phyloP scores from a whole-genome alignment of 345 rosid species.

The Citropsis articulata region DNA sequence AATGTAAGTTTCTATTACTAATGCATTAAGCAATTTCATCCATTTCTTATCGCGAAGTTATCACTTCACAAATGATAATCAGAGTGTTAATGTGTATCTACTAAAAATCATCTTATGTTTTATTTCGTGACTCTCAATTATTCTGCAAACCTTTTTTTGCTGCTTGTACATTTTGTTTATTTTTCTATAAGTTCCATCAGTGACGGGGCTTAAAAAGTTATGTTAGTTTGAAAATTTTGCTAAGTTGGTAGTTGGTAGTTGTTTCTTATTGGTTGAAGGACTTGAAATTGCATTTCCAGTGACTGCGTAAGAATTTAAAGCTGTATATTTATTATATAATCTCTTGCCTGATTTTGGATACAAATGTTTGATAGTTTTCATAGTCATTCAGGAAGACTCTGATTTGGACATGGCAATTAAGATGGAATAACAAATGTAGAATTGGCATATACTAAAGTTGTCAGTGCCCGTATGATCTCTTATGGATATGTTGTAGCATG shows the following conservation, averaged over 20 bases:
- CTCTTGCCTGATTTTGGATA: constrained; percentile 2
- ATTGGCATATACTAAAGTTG: background rate
- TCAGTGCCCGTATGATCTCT: background rate
- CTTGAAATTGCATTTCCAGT: background rate
- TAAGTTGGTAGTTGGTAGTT: background rate
- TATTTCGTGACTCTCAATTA: background rate
- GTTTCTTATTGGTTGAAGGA: background rate
- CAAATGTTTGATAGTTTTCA: background rate
- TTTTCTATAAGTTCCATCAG: background rate
- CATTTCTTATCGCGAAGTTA: constrained; percentile 7
- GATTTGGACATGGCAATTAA: background rate
- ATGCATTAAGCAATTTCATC: background rate
- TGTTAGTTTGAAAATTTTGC: background rate
- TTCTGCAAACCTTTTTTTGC: background rate
- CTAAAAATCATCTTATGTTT: background rate
- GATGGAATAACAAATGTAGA: background rate
- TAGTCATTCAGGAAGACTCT: background rate
- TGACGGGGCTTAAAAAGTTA: background rate
- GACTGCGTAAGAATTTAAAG: background rate
- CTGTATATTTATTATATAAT: background rate
- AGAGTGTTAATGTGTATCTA: background rate
- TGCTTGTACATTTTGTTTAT: constrained; percentile 7
- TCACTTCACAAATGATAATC: background rate
- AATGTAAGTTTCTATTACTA: constrained; percentile 48
- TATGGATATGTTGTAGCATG: background rate